Percentiles rank a stretch among this genome's conserved stretches.
Conservation (phyloP, 2,329 filamentous ascomycete genomes). For the Clonostachys chloroleuca region DNA sequence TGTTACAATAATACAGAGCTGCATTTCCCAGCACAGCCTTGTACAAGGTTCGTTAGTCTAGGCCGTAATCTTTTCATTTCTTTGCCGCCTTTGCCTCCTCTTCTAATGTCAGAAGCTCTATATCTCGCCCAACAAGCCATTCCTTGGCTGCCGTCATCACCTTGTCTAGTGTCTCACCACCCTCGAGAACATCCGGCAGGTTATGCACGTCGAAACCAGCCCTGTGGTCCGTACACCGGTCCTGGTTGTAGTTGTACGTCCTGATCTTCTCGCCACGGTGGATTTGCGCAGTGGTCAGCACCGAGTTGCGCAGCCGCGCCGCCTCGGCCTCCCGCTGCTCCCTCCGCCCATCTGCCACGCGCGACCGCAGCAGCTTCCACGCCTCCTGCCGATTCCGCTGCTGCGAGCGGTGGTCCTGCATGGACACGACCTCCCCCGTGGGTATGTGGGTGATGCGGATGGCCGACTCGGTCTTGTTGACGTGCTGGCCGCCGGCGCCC, state of each 20-base stretch:
- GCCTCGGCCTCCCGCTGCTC: slow-evolving; percentile 83
- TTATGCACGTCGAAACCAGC: slow-evolving; percentile 77
- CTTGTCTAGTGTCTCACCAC: slow-evolving; percentile 64
- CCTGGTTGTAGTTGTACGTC: slow-evolving; percentile 76
- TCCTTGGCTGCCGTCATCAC: slow-evolving; percentile 74
- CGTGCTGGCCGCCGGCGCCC: slow-evolving; percentile 92
- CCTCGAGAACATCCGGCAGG: slow-evolving; percentile 73
- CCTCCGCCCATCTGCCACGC: slow-evolving; percentile 73
- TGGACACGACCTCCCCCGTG: slow-evolving; percentile 79
- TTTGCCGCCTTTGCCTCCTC: slow-evolving; percentile 34
- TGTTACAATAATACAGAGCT: too few relatives aligned
- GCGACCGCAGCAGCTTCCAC: slow-evolving; percentile 79
- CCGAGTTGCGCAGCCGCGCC: slow-evolving; percentile 68
- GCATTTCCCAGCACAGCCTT: neutral
- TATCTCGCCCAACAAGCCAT: slow-evolving; percentile 73
- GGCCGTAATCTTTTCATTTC: neutral
- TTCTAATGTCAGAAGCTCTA: slow-evolving; percentile 66
- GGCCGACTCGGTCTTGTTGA: slow-evolving; percentile 97
- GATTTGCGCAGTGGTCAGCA: slow-evolving; percentile 75
- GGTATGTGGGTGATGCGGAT: slow-evolving; percentile 89
- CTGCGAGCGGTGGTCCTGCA: slow-evolving; percentile 92
- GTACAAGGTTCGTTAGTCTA: neutral
- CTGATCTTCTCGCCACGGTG: slow-evolving; percentile 91
- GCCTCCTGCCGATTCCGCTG: slow-evolving; percentile 83
- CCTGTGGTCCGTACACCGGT: slow-evolving; percentile 85